phyloP scores from a whole-genome alignment of 805 yeast genomes.

The Candida alai region DNA sequence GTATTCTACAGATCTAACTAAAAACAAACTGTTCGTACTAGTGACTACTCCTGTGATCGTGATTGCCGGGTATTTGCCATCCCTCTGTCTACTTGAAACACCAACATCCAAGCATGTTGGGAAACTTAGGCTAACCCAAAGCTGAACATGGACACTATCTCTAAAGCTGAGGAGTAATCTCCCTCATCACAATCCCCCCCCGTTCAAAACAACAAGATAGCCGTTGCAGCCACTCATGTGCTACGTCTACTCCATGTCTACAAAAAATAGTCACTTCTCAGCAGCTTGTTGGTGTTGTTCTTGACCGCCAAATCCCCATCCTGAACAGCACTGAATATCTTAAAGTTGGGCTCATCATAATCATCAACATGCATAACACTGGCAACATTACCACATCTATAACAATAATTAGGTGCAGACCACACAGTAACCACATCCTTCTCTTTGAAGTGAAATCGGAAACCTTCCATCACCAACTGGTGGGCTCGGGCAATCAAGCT shows the following conservation, averaged over 20 bases:
- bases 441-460: slow-evolving; percentile 92
- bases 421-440: slow-evolving; percentile 97
- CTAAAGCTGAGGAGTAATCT: too few species aligned
- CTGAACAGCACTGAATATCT: slow-evolving; percentile 93
- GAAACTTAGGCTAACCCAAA: too few species aligned
- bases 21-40: too few species aligned
- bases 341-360: slow-evolving; percentile 80
- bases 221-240: too few species aligned
- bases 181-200: too few species aligned
- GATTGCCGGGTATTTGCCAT: too few species aligned
- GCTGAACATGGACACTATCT: too few species aligned
- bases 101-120: background rate
- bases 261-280: slow-evolving; percentile 44
- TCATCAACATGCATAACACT: slow-evolving; percentile 96
- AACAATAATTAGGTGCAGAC: slow-evolving; percentile 97
- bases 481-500: slow-evolving; percentile 92
- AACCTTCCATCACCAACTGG: slow-evolving; percentile 98
- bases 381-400: slow-evolving; percentile 97
- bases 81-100: too few species aligned
- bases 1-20: too few species aligned
- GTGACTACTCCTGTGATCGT: too few species aligned
- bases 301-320: slow-evolving; percentile 57
- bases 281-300: slow-evolving; percentile 37
- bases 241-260: slow-evolving; percentile 10
- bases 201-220: too few species aligned